A percentile compares a stretch with the other conserved stretches of the same genome.
Conservation (phyloP, 192 early-diverging fungal species). For the Entophlyctis helioformis region DNA sequence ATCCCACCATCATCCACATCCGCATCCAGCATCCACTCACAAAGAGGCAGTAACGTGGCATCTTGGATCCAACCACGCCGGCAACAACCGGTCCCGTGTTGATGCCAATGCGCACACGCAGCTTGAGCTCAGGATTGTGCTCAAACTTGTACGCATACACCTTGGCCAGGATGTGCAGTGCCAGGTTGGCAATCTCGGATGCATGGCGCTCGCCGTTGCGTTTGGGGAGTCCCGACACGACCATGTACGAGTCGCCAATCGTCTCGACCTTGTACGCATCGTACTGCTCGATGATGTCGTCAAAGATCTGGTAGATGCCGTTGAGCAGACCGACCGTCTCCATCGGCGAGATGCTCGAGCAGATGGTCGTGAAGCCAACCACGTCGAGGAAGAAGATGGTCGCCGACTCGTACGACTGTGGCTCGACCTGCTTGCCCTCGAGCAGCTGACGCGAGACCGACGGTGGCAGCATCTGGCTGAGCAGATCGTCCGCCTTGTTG, state of each 20-base stretch:
- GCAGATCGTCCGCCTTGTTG: conserved; percentile 9
- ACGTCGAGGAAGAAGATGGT: conserved; percentile 24
- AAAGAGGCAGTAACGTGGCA: conserved; percentile 29
- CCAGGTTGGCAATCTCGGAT: conserved; percentile 21
- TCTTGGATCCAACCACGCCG: conserved; percentile 24
- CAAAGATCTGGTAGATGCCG: conserved; percentile 12
- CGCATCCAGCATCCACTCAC: not conserved
- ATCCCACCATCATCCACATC: too few relatives aligned
- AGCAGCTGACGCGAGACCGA: conserved; percentile 8
- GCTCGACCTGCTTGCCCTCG: conserved; percentile 7
- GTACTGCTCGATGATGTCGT: conserved; percentile 14
- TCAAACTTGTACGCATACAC: conserved; percentile 6
- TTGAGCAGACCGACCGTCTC: conserved; percentile 21
- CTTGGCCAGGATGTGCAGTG: conserved; percentile 16
- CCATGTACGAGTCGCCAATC: conserved; percentile 19
- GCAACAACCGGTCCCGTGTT: conserved; percentile 21
- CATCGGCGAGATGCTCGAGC: conserved; percentile 6
- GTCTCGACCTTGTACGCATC: conserved; percentile 33
- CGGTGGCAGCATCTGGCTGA: conserved; percentile 17
- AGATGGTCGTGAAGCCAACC: conserved; percentile 22
- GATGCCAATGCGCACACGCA: conserved; percentile 18
- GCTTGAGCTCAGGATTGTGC: conserved; percentile 8
- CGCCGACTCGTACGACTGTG: conserved; percentile 5
- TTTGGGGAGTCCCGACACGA: conserved; percentile 17
- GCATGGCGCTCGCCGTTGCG: conserved; percentile 17